phyloP scores from a whole-genome alignment of 805 yeast species.

The Zygoascus tannicola region DNA sequence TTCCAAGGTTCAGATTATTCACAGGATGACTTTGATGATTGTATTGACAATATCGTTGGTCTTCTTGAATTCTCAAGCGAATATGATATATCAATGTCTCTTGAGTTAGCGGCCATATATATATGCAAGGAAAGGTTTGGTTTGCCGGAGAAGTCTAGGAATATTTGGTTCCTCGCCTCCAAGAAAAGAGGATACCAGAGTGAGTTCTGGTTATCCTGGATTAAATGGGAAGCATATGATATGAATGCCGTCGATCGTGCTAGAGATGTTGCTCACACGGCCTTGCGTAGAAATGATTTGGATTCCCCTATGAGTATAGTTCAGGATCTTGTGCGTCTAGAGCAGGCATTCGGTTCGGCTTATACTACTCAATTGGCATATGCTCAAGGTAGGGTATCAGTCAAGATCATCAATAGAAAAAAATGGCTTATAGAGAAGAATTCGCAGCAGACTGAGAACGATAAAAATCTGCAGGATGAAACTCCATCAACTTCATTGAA shows the following conservation, averaged over 20 bases:
- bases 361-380: background rate
- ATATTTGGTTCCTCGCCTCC: slow-evolving; percentile 22
- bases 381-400: background rate
- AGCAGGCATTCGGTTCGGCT: background rate
- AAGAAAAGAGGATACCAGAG: slow-evolving; percentile 28
- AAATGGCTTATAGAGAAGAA: too few species aligned
- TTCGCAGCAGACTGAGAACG: too few species aligned
- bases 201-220: slow-evolving; percentile 41
- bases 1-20: background rate
- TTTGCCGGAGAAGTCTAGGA: slow-evolving; percentile 19
- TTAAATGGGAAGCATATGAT: slow-evolving; percentile 30
- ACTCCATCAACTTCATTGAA: background rate
- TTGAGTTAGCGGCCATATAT: background rate
- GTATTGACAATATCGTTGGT: too few species aligned
- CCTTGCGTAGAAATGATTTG: background rate
- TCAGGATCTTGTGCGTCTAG: background rate
- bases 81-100: background rate
- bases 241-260: background rate
- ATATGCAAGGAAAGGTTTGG: background rate
- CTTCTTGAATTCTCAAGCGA: background rate
- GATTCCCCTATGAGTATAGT: background rate
- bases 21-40: background rate
- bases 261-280: background rate
- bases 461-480: too few species aligned
- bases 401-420: slow-evolving; percentile 7